A percentile compares a stretch with the other conserved stretches of the same genome.
phyloP scores from a whole-genome alignment of 2,329 filamentous ascomycete species.

The Ophiostoma ulmi region DNA sequence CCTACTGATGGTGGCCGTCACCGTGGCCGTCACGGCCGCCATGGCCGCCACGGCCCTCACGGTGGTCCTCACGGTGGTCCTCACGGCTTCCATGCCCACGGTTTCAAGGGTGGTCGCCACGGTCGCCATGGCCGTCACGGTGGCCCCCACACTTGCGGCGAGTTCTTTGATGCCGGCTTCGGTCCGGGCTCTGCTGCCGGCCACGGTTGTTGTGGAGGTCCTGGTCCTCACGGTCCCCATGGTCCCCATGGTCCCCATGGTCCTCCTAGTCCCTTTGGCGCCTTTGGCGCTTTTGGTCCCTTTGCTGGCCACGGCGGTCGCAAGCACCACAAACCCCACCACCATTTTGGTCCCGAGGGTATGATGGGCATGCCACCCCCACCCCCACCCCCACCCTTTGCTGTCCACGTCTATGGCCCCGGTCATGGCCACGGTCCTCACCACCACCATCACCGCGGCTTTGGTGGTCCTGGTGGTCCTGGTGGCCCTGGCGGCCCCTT shows the following conservation, averaged over 20 bases:
- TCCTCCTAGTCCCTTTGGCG: not conserved
- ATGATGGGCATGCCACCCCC: not conserved
- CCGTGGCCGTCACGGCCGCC: not conserved
- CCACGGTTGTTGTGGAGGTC: no score
- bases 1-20: not conserved
- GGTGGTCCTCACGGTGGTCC: conserved; percentile 2
- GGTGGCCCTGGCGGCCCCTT: conserved; percentile 17
- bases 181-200: conserved; percentile 23
- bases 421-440: conserved; percentile 20
- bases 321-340: conserved; percentile 21
- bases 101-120: conserved; percentile 16
- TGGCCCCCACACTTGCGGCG: not conserved
- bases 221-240: no score
- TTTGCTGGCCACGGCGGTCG: conserved; percentile 20
- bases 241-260: no score
- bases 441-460: conserved; percentile 19
- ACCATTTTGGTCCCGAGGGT: not conserved
- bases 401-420: conserved; percentile 7
- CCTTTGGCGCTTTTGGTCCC: no score
- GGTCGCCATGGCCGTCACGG: conserved; percentile 16
- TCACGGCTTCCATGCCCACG: not conserved
- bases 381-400: not conserved
- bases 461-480: not conserved
- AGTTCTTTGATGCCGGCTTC: conserved; percentile 25
- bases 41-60: not conserved